Percentiles rank a stretch among this genome's conserved stretches.
These are phyloP conservation scores for Alternaria gaisen DNA, from an alignment of 2,329 filamentous ascomycete genomes.

Conservation along the genomic window DNA sequence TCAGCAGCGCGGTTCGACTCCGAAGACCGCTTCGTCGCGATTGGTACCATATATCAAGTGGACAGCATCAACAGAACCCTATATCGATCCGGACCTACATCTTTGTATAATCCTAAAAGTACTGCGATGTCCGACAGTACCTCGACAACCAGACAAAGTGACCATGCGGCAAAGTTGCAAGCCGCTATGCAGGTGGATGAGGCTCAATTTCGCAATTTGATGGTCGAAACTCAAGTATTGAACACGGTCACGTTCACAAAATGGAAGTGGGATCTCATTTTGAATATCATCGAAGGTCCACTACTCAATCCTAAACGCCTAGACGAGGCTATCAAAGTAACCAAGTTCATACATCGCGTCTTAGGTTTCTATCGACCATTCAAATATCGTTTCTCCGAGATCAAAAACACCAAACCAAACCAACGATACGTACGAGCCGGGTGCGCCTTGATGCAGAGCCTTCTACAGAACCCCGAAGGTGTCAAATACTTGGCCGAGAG, in stretches of 20 bases:
- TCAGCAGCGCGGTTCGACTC: slow-evolving; percentile 76
- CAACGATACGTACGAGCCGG: slow-evolving; percentile 93
- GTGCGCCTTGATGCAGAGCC: slow-evolving; percentile 84
- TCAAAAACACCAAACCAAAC: slow-evolving; percentile 88
- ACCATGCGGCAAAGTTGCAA: slow-evolving; percentile 59
- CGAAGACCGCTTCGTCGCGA: slow-evolving; percentile 79
- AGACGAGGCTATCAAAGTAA: slow-evolving; percentile 92
- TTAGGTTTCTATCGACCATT: slow-evolving; percentile 97
- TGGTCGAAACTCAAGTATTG: slow-evolving; percentile 84
- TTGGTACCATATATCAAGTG: slow-evolving; percentile 94
- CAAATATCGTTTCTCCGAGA: slow-evolving; percentile 92
- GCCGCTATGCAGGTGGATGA: slow-evolving; percentile 71
- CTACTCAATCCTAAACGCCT: slow-evolving; percentile 88
- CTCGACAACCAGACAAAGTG: slow-evolving; percentile 51
- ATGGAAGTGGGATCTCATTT: slow-evolving; percentile 96
- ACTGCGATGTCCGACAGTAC: slow-evolving; percentile 29
- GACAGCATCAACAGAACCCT: slow-evolving; percentile 95
- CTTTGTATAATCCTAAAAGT: slow-evolving; percentile 45
- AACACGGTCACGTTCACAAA: slow-evolving; percentile 90
- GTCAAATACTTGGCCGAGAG: slow-evolving; percentile 86
- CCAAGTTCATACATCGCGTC: slow-evolving; percentile 94
- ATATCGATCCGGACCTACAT: slow-evolving; percentile 74
- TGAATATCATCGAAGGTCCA: slow-evolving; percentile 90
- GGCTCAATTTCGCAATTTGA: slow-evolving; percentile 67
- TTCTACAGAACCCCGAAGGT: slow-evolving; percentile 87